Evolutionary conservation across 2,329 filamentous ascomycete genomes (phyloP), one percentile per base, ranked within the genome.

Genomic region (Dothistroma pini): DNA sequence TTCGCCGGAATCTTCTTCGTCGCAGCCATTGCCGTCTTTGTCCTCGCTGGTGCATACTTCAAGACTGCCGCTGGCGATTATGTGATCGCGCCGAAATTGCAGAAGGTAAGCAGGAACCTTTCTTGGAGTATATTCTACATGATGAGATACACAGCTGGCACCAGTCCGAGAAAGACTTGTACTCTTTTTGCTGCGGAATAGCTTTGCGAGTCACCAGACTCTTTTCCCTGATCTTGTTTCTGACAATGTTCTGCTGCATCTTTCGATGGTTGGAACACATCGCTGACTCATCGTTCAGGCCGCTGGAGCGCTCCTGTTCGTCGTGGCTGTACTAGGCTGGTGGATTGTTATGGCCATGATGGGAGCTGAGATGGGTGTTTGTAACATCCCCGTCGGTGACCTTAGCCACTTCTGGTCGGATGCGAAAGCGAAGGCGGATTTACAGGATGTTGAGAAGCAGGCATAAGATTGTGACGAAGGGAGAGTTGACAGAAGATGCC

Each of bases 311-410:
- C 50, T 76, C 4, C 58, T 76, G 4, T 83, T 84, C 59, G 70
- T 81, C 0, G 78, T 81, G 0, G 80, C 76, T 0, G 22, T 77
- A 0, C 65, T 83, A 4, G 81, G 81, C 1, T 84, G 80, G 78
- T 83, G 83, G 62, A 81, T 83, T 72, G 78, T 79, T 10, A 77
- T 83, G 54, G 80, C 82, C 5, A 83, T 83, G 60, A 82, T 83
- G 78, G 77, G 78, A 1, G 79, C 77, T 3, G 81, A 84, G 72
- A 83, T 83, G 63, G 74, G 80, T 4, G 77, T 83, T 57, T 62
- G 83, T 41, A 78, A 74, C 31, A 73, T 83, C 2, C 81, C 81
- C 0, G 79, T 84, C 1, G 80, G 80, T 4, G 81, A 83, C 63
- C 72, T 84, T 12, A 81, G 76, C 55, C 78, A 77, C 51, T 78